Conservation (phyloP, 2,329 filamentous ascomycete species). For the Ceratocystis albifundus region DNA sequence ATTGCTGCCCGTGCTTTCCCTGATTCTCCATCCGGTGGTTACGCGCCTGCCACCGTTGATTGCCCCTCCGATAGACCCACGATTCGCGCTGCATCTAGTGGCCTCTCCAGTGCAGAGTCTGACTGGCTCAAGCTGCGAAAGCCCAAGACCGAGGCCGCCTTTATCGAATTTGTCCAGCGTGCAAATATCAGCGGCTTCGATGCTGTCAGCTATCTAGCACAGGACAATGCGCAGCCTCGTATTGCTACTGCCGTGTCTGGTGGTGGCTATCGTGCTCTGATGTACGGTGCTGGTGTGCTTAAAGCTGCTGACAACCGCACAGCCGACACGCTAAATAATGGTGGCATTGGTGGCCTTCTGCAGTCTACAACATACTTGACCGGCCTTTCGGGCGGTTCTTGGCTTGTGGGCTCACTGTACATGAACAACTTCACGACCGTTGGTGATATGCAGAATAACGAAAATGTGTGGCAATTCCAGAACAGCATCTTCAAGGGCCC, state of each 20-base stretch:
- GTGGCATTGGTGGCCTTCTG: conserved; percentile 67
- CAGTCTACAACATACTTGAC: conserved; percentile 72
- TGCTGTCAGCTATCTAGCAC: conserved; percentile 57
- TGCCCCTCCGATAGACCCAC: conserved; percentile 61
- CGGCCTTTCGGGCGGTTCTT: conserved; percentile 70
- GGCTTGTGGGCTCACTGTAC: conserved; percentile 73
- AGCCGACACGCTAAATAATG: conserved; percentile 35
- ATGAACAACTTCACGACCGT: conserved; percentile 75
- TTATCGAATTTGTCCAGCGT: conserved; percentile 60
- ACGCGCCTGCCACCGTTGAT: conserved; percentile 54
- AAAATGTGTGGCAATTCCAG: conserved; percentile 33
- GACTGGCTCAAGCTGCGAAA: conserved; percentile 63
- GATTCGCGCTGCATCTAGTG: conserved; percentile 48
- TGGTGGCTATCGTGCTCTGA: conserved; percentile 75
- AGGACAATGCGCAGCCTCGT: conserved; percentile 34
- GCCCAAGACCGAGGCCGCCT: conserved; percentile 60
- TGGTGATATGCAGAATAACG: conserved; percentile 32
- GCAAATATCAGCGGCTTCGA: conserved; percentile 70
- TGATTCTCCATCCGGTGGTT: conserved; percentile 44
- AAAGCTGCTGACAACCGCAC: conserved; percentile 70
- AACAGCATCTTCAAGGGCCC: conserved; percentile 34
- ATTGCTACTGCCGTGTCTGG: conserved; percentile 71
- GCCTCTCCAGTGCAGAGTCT: conserved; percentile 56
- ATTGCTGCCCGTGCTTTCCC: conserved; percentile 29
- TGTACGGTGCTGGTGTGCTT: conserved; percentile 70